Percentiles rank a stretch among this genome's conserved stretches.
These are phyloP conservation scores for Lactarius sanguifluus DNA, from an alignment of 768 basidiomycete genomes.

Conservation along the genomic window DNA sequence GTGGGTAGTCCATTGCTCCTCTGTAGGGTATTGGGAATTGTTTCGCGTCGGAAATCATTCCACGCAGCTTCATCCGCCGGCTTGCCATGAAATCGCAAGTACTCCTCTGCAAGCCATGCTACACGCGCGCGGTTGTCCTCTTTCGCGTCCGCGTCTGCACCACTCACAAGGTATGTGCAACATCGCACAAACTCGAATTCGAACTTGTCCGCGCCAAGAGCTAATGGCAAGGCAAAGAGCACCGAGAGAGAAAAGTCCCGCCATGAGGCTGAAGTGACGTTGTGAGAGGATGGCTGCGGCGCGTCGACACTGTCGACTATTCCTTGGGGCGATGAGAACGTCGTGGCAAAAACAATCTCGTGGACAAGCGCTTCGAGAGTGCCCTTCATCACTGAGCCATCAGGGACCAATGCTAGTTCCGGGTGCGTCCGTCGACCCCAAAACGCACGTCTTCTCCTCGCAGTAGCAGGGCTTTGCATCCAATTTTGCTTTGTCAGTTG, in stretches of 20 bases:
- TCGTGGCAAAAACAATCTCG: slow-evolving; percentile 77
- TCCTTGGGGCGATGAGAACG: slow-evolving; percentile 40
- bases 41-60: slow-evolving; percentile 56
- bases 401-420: slow-evolving; percentile 50
- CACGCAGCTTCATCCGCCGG: slow-evolving; percentile 55
- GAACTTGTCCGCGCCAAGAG: slow-evolving; percentile 55
- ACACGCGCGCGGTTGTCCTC: slow-evolving; percentile 48
- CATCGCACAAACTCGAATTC: slow-evolving; percentile 71
- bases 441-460: slow-evolving; percentile 64
- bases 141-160: slow-evolving; percentile 45
- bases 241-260: slow-evolving; percentile 62
- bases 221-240: slow-evolving; percentile 57
- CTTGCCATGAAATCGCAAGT: slow-evolving; percentile 55
- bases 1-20: slow-evolving; percentile 31
- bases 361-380: slow-evolving; percentile 79
- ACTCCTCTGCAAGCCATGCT: slow-evolving; percentile 64
- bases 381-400: slow-evolving; percentile 55
- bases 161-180: slow-evolving; percentile 61
- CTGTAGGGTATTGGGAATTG: slow-evolving; percentile 44
- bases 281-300: slow-evolving; percentile 24
- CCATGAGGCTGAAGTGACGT: slow-evolving; percentile 44
- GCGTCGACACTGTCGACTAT: slow-evolving; percentile 11
- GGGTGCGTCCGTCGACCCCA: slow-evolving; percentile 80
- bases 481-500: slow-evolving; percentile 37
- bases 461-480: slow-evolving; percentile 37